Conservation (phyloP, 2,329 filamentous ascomycete species). For the Fusarium sp. region DNA sequence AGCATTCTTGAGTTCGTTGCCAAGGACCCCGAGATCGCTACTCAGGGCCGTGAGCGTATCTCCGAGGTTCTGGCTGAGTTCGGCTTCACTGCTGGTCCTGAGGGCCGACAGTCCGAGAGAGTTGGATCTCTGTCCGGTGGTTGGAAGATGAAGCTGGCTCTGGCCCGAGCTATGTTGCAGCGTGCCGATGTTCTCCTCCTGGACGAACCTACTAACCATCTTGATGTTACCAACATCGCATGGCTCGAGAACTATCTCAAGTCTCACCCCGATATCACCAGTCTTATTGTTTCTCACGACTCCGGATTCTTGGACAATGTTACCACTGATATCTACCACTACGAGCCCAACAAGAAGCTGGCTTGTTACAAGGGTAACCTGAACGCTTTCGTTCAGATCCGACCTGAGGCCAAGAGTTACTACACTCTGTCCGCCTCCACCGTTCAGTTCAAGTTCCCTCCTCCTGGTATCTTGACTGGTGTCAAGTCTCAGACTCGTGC, state of each 20-base stretch:
- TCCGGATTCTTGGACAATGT: slow-evolving; percentile 97
- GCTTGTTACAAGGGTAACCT: slow-evolving; percentile 87
- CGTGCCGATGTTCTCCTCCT: slow-evolving; percentile 95
- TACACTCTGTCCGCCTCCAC: slow-evolving; percentile 92
- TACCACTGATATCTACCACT: slow-evolving; percentile 99
- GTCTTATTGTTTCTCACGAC: slow-evolving; percentile 98
- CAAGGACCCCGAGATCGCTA: slow-evolving; percentile 88
- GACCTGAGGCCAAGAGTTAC: slow-evolving; percentile 96
- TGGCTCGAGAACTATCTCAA: slow-evolving; percentile 98
- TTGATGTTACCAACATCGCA: slow-evolving; percentile 95
- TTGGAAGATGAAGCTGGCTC: slow-evolving; percentile 99
- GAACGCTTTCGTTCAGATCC: slow-evolving; percentile 84
- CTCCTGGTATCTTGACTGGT: slow-evolving; percentile 91
- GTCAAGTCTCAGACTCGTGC: slow-evolving; percentile 95
- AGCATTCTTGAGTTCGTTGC: slow-evolving; percentile 93
- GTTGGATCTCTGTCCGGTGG: slow-evolving; percentile 96
- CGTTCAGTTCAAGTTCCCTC: slow-evolving; percentile 97
- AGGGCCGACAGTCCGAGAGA: slow-evolving; percentile 87
- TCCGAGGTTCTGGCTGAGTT: slow-evolving; percentile 88
- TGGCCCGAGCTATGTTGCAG: slow-evolving; percentile 96
- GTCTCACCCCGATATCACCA: slow-evolving; percentile 95
- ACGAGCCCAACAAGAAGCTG: slow-evolving; percentile 95
- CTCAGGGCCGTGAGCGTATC: slow-evolving; percentile 84
- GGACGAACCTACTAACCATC: slow-evolving; percentile 98
- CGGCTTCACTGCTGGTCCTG: slow-evolving; percentile 90